Evolutionary conservation across 805 yeast species (phyloP).

Genomic region (Candida maesae): DNA sequence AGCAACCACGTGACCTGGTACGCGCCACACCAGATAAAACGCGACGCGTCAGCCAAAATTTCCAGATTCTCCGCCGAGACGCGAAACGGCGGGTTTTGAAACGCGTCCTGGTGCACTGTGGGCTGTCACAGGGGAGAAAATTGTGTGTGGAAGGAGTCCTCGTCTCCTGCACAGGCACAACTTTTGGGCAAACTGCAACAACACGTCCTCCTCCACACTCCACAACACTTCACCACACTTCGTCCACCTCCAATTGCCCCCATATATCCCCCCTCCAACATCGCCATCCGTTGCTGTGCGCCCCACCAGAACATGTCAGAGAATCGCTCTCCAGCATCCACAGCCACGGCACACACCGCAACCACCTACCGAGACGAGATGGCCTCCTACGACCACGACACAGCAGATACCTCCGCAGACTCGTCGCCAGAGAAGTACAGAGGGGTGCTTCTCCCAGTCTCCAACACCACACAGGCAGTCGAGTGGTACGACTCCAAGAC

Average conservation of each 20-base stretch:
- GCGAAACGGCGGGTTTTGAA: too few species aligned
- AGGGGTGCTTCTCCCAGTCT: background rate
- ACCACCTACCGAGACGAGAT: slow-evolving; percentile 12
- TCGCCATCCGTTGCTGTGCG: background rate
- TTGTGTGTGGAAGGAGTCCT: too few species aligned
- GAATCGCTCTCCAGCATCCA: slow-evolving; percentile 9
- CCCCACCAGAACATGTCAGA: background rate
- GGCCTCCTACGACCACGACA: slow-evolving; percentile 11
- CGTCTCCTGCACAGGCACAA: too few species aligned
- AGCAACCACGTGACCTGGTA: background rate
- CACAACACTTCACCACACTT: too few species aligned
- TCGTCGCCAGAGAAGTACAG: slow-evolving; percentile 6
- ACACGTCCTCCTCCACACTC: too few species aligned
- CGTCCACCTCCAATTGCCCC: background rate
- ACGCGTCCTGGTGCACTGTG: too few species aligned
- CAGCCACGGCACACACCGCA: slow-evolving; percentile 3
- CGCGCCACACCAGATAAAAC: slow-evolving; percentile 2
- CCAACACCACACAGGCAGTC: too few species aligned
- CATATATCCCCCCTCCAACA: slow-evolving; percentile 5
- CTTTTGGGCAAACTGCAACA: too few species aligned
- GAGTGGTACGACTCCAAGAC: slow-evolving; percentile 12
- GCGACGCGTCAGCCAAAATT: slow-evolving; percentile 6
- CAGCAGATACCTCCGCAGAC: slow-evolving; percentile 12
- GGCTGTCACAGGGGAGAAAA: background rate
- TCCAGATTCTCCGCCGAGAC: background rate